Percentiles rank a stretch among this genome's conserved stretches.
These are phyloP conservation scores for Aureobasidium uvarum DNA, from an alignment of 2,329 filamentous ascomycete species.

Conservation along the genomic window DNA sequence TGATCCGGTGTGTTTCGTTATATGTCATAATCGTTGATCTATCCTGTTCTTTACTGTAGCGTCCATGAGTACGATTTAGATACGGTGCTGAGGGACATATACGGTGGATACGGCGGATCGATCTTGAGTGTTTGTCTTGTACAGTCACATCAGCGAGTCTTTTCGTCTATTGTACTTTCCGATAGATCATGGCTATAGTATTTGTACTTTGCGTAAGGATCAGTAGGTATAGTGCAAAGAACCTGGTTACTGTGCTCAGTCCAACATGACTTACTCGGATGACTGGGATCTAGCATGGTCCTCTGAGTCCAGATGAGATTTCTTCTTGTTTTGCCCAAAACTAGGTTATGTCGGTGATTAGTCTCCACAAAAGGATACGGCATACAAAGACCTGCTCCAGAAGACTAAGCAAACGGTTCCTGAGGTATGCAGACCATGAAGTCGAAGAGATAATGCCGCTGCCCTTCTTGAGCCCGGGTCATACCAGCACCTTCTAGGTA, in stretches of 20 bases:
- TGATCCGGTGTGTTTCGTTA: too few species aligned
- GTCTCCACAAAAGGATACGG: accelerated
- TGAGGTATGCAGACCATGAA: too few species aligned
- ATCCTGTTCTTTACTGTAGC: neutral
- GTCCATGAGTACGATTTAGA: neutral
- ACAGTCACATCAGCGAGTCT: neutral
- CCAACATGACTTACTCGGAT: neutral
- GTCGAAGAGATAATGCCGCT: neutral
- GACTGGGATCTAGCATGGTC: neutral
- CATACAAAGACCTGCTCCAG: neutral
- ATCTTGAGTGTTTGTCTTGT: neutral
- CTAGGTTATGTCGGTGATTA: neutral
- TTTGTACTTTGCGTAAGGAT: neutral
- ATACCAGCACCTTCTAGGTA: neutral
- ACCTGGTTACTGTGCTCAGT: neutral
- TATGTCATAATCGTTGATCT: too few species aligned
- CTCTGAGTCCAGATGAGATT: too few species aligned
- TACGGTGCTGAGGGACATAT: neutral
- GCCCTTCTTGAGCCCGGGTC: neutral
- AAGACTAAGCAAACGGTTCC: too few species aligned
- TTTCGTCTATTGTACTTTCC: neutral
- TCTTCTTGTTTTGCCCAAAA: neutral
- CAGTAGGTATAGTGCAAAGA: neutral
- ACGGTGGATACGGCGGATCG: neutral
- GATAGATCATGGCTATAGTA: neutral